These are phyloP conservation scores for Candida frijolesensis DNA, from an alignment of 1,139 yeast genomes.

Conservation along the genomic window DNA sequence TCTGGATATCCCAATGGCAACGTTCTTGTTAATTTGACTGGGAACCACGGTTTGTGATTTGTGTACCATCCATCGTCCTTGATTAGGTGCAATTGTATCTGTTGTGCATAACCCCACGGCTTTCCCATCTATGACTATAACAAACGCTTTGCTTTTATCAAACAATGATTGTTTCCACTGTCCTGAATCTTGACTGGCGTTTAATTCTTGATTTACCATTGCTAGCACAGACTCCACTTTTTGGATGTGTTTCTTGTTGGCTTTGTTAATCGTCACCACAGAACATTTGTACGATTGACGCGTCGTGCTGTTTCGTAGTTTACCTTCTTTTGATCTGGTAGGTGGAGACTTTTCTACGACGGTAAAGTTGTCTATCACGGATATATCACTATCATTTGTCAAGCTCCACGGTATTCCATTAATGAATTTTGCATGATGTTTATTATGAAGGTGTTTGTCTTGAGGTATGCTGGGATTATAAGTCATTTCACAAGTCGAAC, in stretches of 20 bases:
- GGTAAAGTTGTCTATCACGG: background rate
- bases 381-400: conserved; percentile 20
- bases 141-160: conserved; percentile 43
- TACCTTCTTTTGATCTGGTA: background rate
- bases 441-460: conserved; percentile 51
- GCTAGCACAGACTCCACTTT: conserved; percentile 33
- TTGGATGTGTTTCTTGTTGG: conserved; percentile 21
- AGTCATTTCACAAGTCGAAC: conserved; percentile 64
- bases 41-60: conserved; percentile 39
- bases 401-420: conserved; percentile 51
- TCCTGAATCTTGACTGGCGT: conserved; percentile 56
- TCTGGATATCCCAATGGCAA: conserved; percentile 60
- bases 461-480: conserved; percentile 45
- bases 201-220: conserved; percentile 60
- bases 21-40: conserved; percentile 26
- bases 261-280: conserved; percentile 21
- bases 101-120: conserved; percentile 60
- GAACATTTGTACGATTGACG: conserved; percentile 14
- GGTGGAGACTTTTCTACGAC: background rate
- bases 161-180: conserved; percentile 41
- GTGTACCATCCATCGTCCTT: conserved; percentile 52
- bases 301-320: conserved; percentile 7
- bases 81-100: conserved; percentile 32
- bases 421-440: conserved; percentile 47
- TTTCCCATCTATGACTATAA: conserved; percentile 38